Base-by-base conservation (phyloP, 805 yeast genomes). In the Monosporozyma siamensis region DNA sequence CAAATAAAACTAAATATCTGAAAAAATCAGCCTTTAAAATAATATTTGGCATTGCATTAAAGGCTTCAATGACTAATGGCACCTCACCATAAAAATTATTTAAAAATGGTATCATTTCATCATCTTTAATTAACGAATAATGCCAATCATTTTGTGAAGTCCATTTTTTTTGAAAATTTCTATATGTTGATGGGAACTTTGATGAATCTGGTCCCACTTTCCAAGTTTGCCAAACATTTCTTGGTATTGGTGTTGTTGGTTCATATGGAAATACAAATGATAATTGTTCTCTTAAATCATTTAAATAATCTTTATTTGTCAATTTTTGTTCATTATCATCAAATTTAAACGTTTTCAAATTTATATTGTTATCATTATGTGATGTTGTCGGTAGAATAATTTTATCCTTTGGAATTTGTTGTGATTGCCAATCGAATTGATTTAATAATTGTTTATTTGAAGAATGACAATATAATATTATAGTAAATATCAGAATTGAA, bases 221-320 rank as follows among this genome's bases (percentile, higher is more conserved):
- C 96, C 97, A 90, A 1, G 95, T 80, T 64, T 90, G 97, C 95
- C 97, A 90, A 32, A 90, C 77, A 50, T 75, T 75, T 17, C 80
- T 82, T 0, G 96, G 94, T 44, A 88, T 75, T 24, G 75, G 75
- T 25, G 72, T 67, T 4, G 65, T 45, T 1, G 78, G 67, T 46
- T 82, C 81, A 63, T 89, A 90, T 0, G 96, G 95, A 57, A 77
- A 84, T 51, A 81, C 74, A 56, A 63, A 77, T 15, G 81, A 70
- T 47, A 89, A 68, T 56, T 83, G 86, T 25, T 51, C 48, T 27
- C 67, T 53, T 26, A 63, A 38, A 41, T 57, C 53, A 27, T 41
- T 15, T 4, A 46, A 32, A 4, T 41, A 22, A 36, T 27, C 3
- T 38, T 17, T 23, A 27, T 34, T 12, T 25, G 8, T 38, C n/a